A percentile compares a stretch with the other conserved stretches of the same genome.
Conservation (phyloP, 1,284 basidiomycete genomes). For the Marasmius fiardii region DNA sequence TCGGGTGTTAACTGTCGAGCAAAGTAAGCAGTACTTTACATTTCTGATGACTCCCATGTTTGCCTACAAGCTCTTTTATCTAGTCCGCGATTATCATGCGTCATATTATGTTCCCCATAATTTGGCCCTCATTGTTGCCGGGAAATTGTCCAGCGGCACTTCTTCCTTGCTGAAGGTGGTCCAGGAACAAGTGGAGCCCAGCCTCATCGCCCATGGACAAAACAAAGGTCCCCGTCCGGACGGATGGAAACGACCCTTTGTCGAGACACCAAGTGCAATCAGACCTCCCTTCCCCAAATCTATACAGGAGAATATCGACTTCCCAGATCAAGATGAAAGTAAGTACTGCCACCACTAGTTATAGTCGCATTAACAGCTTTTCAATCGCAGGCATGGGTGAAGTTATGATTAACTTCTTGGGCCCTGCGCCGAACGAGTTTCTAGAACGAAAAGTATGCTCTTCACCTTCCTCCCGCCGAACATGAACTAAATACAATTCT, state of each 20-base stretch:
- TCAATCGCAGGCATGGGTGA: conserved; percentile 65
- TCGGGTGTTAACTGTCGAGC: conserved; percentile 82
- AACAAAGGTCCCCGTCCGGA: conserved; percentile 61
- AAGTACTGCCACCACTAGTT: conserved; percentile 14
- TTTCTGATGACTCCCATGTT: not conserved
- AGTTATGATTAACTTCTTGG: conserved; percentile 77
- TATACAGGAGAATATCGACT: conserved; percentile 73
- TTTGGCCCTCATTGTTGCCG: conserved; percentile 79
- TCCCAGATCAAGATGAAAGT: conserved; percentile 98
- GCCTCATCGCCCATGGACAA: conserved; percentile 73
- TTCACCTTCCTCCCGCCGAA: not conserved
- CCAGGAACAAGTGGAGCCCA: conserved; percentile 80
- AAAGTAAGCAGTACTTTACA: conserved; percentile 57
- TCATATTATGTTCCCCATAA: conserved; percentile 97
- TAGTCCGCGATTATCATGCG: conserved; percentile 88
- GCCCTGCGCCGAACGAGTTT: conserved; percentile 74
- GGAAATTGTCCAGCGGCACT: conserved; percentile 74
- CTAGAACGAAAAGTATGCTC: conserved; percentile 66
- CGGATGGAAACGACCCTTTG: conserved; percentile 93
- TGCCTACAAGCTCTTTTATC: not conserved
- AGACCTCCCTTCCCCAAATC: conserved; percentile 56
- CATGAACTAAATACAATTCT: conserved; percentile 2
- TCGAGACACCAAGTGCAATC: conserved; percentile 80
- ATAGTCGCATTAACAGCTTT: conserved; percentile 3
- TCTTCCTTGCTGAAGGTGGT: conserved; percentile 71